phyloP scores from a whole-genome alignment of 2,329 filamentous ascomycete genomes.

The Claviceps maximensis region DNA sequence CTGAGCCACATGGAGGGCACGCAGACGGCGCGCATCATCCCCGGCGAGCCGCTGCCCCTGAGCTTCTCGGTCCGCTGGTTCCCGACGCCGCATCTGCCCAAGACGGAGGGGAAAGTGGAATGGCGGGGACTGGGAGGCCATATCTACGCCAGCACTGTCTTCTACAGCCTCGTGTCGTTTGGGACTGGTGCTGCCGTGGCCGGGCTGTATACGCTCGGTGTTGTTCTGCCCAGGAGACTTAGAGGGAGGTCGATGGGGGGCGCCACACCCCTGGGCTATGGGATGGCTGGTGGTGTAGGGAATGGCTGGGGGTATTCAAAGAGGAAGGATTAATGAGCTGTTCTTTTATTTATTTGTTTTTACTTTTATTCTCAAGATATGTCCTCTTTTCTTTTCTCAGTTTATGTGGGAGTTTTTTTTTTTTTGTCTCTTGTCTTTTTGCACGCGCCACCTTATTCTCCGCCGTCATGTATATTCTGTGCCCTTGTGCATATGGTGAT shows the following conservation, averaged over 20 bases:
- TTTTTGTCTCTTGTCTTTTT: background rate
- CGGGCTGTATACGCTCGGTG: constrained; percentile 47
- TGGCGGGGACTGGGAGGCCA: constrained; percentile 54
- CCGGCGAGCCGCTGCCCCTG: constrained; percentile 73
- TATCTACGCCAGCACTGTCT: constrained; percentile 49
- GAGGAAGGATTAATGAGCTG: constrained; percentile 16
- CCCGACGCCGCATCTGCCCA: constrained; percentile 56
- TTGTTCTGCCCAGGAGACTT: constrained; percentile 41
- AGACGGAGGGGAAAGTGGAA: constrained; percentile 50
- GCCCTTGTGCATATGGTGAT: no score
- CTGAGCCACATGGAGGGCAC: constrained; percentile 45
- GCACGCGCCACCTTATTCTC: background rate
- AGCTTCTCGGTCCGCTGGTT: constrained; percentile 80
- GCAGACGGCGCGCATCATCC: constrained; percentile 55
- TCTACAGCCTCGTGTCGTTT: constrained; percentile 48
- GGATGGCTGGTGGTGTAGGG: constrained; percentile 30
- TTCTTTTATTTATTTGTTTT: background rate
- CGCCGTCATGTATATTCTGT: background rate
- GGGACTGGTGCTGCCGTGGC: constrained; percentile 39
- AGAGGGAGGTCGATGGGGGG: constrained; percentile 38
- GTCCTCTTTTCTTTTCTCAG: background rate
- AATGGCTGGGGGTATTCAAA: constrained; percentile 50
- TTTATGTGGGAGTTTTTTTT: background rate
- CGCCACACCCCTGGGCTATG: constrained; percentile 44
- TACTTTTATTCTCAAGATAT: background rate